These are phyloP conservation scores for Yamadazyma tumulicola DNA, from an alignment of 805 yeast genomes.

Conservation along the genomic window DNA sequence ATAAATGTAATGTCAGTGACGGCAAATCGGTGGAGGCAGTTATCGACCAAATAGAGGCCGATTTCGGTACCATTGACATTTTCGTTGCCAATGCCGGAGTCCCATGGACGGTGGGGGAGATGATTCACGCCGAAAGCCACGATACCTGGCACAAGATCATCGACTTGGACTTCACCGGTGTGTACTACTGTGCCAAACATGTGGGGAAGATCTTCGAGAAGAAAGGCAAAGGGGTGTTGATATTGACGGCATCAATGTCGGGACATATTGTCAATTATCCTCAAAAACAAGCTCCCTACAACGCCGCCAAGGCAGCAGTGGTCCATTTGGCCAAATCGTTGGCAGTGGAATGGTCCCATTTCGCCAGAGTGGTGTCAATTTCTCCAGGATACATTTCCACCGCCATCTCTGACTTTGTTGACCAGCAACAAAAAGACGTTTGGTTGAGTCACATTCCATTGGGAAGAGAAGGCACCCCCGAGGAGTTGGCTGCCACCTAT, in stretches of 20 bases:
- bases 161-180: slow-evolving; percentile 40
- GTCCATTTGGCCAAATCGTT: slow-evolving; percentile 41
- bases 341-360: slow-evolving; percentile 48
- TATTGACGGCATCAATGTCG: slow-evolving; percentile 45
- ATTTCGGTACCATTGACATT: slow-evolving; percentile 77
- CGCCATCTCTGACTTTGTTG: slow-evolving; percentile 37
- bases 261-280: slow-evolving; percentile 48
- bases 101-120: slow-evolving; percentile 69
- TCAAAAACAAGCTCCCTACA: slow-evolving; percentile 44
- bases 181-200: slow-evolving; percentile 41
- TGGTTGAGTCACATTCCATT: slow-evolving; percentile 43
- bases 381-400: slow-evolving; percentile 44
- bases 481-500: slow-evolving; percentile 46
- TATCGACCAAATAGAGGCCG: slow-evolving; percentile 50
- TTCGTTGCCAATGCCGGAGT: slow-evolving; percentile 91
- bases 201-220: slow-evolving; percentile 38
- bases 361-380: slow-evolving; percentile 41
- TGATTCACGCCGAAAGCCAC: slow-evolving; percentile 33
- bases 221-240: slow-evolving; percentile 40
- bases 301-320: slow-evolving; percentile 45
- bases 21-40: slow-evolving; percentile 46
- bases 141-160: slow-evolving; percentile 34
- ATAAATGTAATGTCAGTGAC: slow-evolving; percentile 57
- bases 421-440: slow-evolving; percentile 25
- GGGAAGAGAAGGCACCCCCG: slow-evolving; percentile 44